Base-by-base conservation (phyloP, 805 yeast species). In the Jamesozyma piceae region DNA sequence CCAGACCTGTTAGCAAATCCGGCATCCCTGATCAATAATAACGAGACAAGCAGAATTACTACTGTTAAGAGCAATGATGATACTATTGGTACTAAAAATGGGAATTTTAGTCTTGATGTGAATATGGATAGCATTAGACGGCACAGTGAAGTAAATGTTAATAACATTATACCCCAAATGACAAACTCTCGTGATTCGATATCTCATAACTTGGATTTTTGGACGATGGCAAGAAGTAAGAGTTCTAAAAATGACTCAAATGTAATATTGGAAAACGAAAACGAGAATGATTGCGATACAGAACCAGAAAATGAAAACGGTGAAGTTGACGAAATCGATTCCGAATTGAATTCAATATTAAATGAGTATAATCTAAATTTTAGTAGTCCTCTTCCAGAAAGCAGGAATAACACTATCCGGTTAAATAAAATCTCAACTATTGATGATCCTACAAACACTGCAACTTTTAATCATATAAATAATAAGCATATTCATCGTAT, bases 161-260 rank as follows among this genome's bases (percentile, higher is more conserved):
- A 46, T 27, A 35, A 35, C 34, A 10, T 27, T 2, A 22, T 43
- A 4, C 42, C 40, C 14, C 10, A 18, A 10, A 39, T 35, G 37
- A 39, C 51, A 1, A 49, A 45, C 19, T 44, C 50, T 3, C 47
- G 63, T 19, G 52, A 51, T n/a, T 57, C 63, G 10, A 58, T 60
- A 18, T 60, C 64, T 14, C 54, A 57, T 33, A 42, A 48, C 18
- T 42, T 54, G 10, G 60, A 60, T 43, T 49, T 54, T 33, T 57
- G 63, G 63, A 56, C 54, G 37, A 14, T 41, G 20, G 14, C 9
- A 9, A 35, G 13, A 3, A 6, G 9, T 5, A 15, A 15, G 21
- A 35, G 24, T 15, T 3, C 43, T 39, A 36, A 30, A 19, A 10
- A 15, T 24, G 4, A 31, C 18, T 15, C 18, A 19, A 45, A 39